Evolutionary conservation across 768 basidiomycete species (phyloP).

Genomic region (Termitomyces sp.): DNA sequence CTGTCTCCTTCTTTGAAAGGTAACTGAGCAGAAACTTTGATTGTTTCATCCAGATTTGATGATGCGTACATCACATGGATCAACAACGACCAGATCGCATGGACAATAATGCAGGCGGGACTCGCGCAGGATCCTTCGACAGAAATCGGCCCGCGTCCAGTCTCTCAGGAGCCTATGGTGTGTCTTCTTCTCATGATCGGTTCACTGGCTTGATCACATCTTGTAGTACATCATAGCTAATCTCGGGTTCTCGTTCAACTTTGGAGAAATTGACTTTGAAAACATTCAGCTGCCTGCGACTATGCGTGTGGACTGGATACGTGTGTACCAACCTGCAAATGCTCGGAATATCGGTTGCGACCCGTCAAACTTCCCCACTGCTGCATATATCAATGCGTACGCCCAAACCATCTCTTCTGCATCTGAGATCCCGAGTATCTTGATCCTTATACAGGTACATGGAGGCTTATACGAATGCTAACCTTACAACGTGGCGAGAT

Average conservation of each 20-base stretch:
- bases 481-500: slow-evolving; percentile 32
- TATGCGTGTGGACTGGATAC: slow-evolving; percentile 78
- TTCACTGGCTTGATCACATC: slow-evolving; percentile 5
- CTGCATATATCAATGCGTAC: slow-evolving; percentile 67
- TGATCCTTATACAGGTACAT: slow-evolving; percentile 22
- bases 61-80: slow-evolving; percentile 60
- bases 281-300: slow-evolving; percentile 47
- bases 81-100: slow-evolving; percentile 40
- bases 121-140: slow-evolving; percentile 44
- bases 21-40: neutral
- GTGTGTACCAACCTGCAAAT: slow-evolving; percentile 60
- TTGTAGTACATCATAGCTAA: slow-evolving; percentile 64
- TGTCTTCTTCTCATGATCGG: slow-evolving; percentile 9
- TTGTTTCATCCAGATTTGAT: slow-evolving; percentile 26
- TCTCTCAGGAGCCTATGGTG: slow-evolving; percentile 73
- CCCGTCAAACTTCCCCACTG: slow-evolving; percentile 68
- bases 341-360: slow-evolving; percentile 60
- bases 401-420: slow-evolving; percentile 14
- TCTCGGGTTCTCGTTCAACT: slow-evolving; percentile 63
- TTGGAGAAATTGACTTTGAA: slow-evolving; percentile 59
- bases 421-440: neutral
- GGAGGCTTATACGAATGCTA: slow-evolving; percentile 36
- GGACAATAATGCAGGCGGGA: slow-evolving; percentile 46
- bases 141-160: slow-evolving; percentile 50
- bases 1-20: slow-evolving; percentile 20